phyloP scores from a whole-genome alignment of 495 filamentous ascomycete species.

The Neurospora intermedia region DNA sequence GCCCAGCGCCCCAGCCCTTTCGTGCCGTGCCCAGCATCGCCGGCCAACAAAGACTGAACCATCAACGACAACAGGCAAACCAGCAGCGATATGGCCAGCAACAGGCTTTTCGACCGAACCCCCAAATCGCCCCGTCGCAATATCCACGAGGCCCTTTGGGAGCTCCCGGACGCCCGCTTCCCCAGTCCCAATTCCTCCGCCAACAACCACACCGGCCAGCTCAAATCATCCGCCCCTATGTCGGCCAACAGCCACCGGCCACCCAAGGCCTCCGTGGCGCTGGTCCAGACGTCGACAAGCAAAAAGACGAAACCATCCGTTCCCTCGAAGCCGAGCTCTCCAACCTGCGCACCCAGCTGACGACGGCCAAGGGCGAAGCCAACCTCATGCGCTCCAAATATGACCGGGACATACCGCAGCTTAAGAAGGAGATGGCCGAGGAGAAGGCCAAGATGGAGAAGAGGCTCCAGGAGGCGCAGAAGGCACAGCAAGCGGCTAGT shows the following conservation, averaged over 20 bases:
- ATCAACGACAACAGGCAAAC: conserved; percentile 6
- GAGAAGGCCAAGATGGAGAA: conserved; percentile 36
- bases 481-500: conserved; percentile 32
- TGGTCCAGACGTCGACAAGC: not conserved
- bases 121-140: conserved; percentile 9
- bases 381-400: conserved; percentile 43
- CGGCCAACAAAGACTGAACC: conserved; percentile 16
- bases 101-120: not conserved
- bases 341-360: conserved; percentile 32
- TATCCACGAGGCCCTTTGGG: conserved; percentile 11
- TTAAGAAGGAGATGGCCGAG: conserved; percentile 37
- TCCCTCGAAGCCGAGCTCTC: conserved; percentile 23
- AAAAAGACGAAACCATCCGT: conserved; percentile 14
- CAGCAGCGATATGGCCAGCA: conserved; percentile 9
- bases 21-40: conserved; percentile 6
- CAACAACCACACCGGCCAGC: not conserved
- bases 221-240: conserved; percentile 6
- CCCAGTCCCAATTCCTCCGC: conserved; percentile 19
- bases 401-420: conserved; percentile 32
- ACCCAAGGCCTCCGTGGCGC: conserved; percentile 7
- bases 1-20: conserved; percentile 5
- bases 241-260: conserved; percentile 1
- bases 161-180: conserved; percentile 5
- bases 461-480: conserved; percentile 32
- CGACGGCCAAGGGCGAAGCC: conserved; percentile 37